Evolutionary conservation across 148 eudicot genomes (phyloP).

Genomic region (Bassia scoparia): DNA sequence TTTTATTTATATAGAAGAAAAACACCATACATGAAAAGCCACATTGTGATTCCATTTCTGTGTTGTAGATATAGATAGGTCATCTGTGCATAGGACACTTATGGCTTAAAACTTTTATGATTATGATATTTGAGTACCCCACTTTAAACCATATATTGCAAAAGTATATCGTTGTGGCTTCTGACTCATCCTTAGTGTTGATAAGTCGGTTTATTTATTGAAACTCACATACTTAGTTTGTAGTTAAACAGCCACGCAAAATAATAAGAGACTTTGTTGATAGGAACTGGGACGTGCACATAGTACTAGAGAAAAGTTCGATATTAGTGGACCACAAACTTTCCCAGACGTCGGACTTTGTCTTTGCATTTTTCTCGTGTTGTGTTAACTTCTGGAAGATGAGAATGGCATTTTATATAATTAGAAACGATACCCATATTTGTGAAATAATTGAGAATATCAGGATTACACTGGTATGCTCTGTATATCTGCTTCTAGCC

Average conservation of each 20-base stretch:
- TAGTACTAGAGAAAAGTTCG: conserved; percentile 3
- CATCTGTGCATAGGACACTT: conserved; percentile 3
- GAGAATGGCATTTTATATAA: background rate
- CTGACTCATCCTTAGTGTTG: conserved; percentile 18
- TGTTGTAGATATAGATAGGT: conserved; percentile 8
- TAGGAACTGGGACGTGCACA: background rate
- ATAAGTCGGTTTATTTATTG: conserved; percentile 18
- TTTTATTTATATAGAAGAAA: background rate
- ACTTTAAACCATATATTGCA: conserved; percentile 3
- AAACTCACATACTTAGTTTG: conserved; percentile 4
- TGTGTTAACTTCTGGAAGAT: conserved; percentile 16
- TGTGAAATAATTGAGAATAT: too few relatives aligned
- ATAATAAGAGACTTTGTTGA: too few relatives aligned
- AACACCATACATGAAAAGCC: background rate
- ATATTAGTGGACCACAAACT: conserved; percentile 13
- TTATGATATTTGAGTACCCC: conserved; percentile 12
- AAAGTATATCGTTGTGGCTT: conserved; percentile 5
- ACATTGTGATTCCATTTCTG: background rate
- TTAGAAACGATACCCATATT: background rate
- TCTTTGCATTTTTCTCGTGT: background rate
- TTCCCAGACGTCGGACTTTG: background rate
- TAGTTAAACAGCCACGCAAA: conserved; percentile 7
- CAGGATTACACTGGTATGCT: background rate
- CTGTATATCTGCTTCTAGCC: background rate
- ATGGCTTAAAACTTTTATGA: conserved; percentile 1